A percentile compares a stretch with the other conserved stretches of the same genome.
phyloP scores from a whole-genome alignment of 805 yeast species.

The Ogataea minuta region DNA sequence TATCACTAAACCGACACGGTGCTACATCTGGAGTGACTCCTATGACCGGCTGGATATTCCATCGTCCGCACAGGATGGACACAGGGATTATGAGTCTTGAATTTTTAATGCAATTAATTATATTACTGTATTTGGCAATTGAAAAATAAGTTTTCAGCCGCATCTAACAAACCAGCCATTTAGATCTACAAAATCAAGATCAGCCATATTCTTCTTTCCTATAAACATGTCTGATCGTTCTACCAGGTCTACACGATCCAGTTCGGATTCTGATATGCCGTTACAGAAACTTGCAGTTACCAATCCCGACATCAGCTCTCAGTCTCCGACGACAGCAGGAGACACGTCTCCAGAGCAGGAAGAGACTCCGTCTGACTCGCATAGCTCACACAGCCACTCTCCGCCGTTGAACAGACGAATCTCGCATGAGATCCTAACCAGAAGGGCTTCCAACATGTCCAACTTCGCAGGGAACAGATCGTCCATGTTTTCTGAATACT shows the following conservation, averaged over 20 bases:
- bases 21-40: constrained; percentile 16
- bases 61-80: background rate
- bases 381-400: constrained; percentile 1
- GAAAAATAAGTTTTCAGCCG: constrained; percentile 10
- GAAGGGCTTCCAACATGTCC: constrained; percentile 8
- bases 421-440: constrained; percentile 3
- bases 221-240: background rate
- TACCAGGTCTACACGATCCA: constrained; percentile 8
- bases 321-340: background rate
- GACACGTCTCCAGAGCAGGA: constrained; percentile 3
- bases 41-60: constrained; percentile 8
- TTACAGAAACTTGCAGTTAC: constrained; percentile 5
- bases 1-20: background rate
- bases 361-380: constrained; percentile 2
- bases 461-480: constrained; percentile 27
- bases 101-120: background rate
- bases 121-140: constrained; percentile 8
- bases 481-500: constrained; percentile 36
- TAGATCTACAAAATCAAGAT: constrained; percentile 1
- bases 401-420: background rate
- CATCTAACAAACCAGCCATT: constrained; percentile 20
- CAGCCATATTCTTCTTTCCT: background rate
- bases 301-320: constrained; percentile 4
- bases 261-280: constrained; percentile 7
- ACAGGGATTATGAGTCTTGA: too few species aligned